Conservation (phyloP, 305 asterid species). For the Solanum hybrid region DNA sequence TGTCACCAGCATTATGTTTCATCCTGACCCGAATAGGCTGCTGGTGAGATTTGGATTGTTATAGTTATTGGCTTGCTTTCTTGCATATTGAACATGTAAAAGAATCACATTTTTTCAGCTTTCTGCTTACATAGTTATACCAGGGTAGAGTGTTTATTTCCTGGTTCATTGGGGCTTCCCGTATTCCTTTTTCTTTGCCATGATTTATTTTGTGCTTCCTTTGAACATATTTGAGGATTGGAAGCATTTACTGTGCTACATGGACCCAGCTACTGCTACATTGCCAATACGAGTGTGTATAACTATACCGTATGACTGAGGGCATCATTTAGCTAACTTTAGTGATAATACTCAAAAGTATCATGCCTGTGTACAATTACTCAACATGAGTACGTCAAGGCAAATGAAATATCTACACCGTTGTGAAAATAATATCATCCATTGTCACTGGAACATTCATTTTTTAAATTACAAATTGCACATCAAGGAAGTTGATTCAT, state of each 20-base stretch:
- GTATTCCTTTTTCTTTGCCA: not conserved
- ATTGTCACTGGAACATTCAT: not conserved
- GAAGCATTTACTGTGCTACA: not conserved
- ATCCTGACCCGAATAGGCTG: conserved; percentile 63
- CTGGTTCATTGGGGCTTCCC: not conserved
- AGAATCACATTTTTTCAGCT: not conserved
- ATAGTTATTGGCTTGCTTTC: not conserved
- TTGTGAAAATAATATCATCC: not conserved
- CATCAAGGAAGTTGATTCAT: not conserved
- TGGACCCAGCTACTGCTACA: not conserved
- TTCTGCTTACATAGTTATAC: not conserved
- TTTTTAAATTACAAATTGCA: not conserved
- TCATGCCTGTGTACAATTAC: not conserved
- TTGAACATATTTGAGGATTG: not conserved
- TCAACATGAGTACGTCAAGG: not conserved
- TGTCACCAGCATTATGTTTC: conserved; percentile 72
- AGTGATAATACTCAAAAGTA: not conserved
- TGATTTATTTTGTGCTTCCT: not conserved
- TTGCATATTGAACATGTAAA: not conserved
- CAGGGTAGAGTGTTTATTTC: not conserved
- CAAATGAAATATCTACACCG: not conserved
- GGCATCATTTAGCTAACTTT: not conserved
- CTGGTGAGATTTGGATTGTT: conserved; percentile 47
- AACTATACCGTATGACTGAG: not conserved
- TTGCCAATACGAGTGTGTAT: not conserved